These are phyloP conservation scores for Aspergillus pseudotamarii DNA, from an alignment of 2,329 filamentous ascomycete genomes.

Conservation along the genomic window DNA sequence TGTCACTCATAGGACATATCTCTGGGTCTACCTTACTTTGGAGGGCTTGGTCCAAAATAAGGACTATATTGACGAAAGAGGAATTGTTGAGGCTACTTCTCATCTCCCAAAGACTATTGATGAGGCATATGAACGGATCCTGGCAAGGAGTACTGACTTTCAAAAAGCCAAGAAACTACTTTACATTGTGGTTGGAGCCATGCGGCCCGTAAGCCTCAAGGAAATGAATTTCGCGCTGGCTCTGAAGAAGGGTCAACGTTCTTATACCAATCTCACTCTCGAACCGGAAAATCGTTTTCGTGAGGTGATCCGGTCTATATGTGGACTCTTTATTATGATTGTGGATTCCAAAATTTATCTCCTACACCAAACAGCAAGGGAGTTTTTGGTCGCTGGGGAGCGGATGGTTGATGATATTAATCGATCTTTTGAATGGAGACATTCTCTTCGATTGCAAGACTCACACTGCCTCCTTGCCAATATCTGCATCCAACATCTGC, in stretches of 20 bases:
- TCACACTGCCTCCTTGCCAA: slow-evolving; percentile 2
- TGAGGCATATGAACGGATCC: slow-evolving; percentile 39
- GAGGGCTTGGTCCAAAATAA: slow-evolving; percentile 28
- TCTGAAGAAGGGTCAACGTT: neutral
- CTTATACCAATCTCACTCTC: neutral
- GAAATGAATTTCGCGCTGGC: slow-evolving; percentile 37
- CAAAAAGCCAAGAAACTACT: slow-evolving; percentile 34
- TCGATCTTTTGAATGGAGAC: neutral
- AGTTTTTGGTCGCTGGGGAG: slow-evolving; percentile 33
- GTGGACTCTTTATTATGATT: slow-evolving; percentile 43
- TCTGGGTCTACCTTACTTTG: slow-evolving; percentile 43
- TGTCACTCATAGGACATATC: slow-evolving; percentile 42
- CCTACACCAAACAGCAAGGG: slow-evolving; percentile 45
- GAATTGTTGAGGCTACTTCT: slow-evolving; percentile 19
- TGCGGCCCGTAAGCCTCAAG: slow-evolving; percentile 33
- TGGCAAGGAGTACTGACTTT: slow-evolving; percentile 30
- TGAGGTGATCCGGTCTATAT: slow-evolving; percentile 21
- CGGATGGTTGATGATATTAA: neutral
- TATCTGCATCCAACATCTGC: slow-evolving; percentile 3
- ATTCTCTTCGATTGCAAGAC: neutral
- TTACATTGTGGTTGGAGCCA: slow-evolving; percentile 39
- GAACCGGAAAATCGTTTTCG: neutral
- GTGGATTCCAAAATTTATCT: slow-evolving; percentile 38
- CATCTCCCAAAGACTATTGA: slow-evolving; percentile 27
- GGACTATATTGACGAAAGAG: slow-evolving; percentile 17